Evolutionary conservation across 345 rosid genomes (phyloP), one percentile per base, ranked within the genome.

Genomic region (Sapria himalayana): DNA sequence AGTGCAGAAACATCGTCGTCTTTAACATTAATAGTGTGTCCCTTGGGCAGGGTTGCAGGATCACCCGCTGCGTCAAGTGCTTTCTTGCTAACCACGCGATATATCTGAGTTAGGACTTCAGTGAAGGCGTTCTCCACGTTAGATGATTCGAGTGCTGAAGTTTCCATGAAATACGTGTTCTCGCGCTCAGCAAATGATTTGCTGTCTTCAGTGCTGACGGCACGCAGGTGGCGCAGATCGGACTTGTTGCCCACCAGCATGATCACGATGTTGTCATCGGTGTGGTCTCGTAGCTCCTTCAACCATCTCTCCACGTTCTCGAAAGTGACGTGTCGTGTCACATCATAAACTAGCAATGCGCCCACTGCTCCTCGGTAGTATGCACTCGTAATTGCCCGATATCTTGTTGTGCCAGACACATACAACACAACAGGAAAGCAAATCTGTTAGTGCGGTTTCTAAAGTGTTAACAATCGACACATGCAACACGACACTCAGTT

Each of bases 191-290:
- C 86, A 23, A 82, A 82, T 0, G 71, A 31, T 33, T 48, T 69
- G 3, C 86, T 82, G 45, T 75, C 84, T 25, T 75, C 92, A 0
- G 66, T 56, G 29, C 82, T 55, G 45, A 82, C 86, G 0, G 92
- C 94, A 43, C 92, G 64, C 19, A 82, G 61, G 43, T 82, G 94
- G 32, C 85, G 85, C 50, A 81, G 70, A 47, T 81, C 94, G 4
- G 86, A 78, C 69, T 82, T 82, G 76, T 82, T 82, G 7, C 94
- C 94, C 2, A 75, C 86, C 6, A 82, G 80, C 94, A 82, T 82
- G 19, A 82, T 73, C 63, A 75, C 92, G 25, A 78, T 82, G 62
- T 73, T 78, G 41, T 82, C 50, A 39, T 82, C 92, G 0, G 92
- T 82, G 54, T 82, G 94, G 48, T 68, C 84, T 21, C 94, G 51